phyloP scores from a whole-genome alignment of 306 rosid species.

The Mimosa bimucronata region DNA sequence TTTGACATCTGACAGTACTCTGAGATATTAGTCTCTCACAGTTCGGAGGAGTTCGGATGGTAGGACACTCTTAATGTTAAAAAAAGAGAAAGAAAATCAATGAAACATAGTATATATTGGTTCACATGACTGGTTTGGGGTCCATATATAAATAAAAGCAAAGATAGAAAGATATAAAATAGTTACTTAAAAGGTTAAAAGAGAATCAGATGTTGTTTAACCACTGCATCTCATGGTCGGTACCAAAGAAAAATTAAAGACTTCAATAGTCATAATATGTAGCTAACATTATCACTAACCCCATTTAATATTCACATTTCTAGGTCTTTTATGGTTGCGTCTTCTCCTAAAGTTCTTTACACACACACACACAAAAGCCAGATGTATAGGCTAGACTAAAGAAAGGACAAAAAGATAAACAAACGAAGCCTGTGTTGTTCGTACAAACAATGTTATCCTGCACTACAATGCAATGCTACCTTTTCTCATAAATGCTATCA shows the following conservation, averaged over 20 bases:
- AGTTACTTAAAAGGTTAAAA: neutral
- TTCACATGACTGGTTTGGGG: too few species aligned
- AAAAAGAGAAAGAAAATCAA: too few species aligned
- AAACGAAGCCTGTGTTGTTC: neutral
- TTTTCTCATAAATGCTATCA: neutral
- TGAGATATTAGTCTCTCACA: too few species aligned
- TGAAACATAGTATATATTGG: too few species aligned
- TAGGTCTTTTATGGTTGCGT: slow-evolving; percentile 6
- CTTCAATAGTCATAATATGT: neutral
- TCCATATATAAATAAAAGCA: too few species aligned
- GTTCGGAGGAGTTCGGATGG: too few species aligned
- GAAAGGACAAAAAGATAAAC: neutral
- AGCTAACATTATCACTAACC: neutral
- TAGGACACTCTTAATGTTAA: too few species aligned
- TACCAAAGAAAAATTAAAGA: neutral
- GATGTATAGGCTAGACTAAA: neutral
- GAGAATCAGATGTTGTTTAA: neutral
- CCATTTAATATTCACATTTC: neutral
- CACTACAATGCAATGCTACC: neutral
- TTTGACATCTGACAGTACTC: too few species aligned
- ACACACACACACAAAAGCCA: neutral
- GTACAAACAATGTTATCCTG: neutral
- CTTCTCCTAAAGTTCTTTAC: neutral
- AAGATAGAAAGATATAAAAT: neutral
- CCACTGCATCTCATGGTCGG: slow-evolving; percentile 14